Conservation (phyloP, 768 basidiomycete genomes). For the Strobilomyces echinocephalus region DNA sequence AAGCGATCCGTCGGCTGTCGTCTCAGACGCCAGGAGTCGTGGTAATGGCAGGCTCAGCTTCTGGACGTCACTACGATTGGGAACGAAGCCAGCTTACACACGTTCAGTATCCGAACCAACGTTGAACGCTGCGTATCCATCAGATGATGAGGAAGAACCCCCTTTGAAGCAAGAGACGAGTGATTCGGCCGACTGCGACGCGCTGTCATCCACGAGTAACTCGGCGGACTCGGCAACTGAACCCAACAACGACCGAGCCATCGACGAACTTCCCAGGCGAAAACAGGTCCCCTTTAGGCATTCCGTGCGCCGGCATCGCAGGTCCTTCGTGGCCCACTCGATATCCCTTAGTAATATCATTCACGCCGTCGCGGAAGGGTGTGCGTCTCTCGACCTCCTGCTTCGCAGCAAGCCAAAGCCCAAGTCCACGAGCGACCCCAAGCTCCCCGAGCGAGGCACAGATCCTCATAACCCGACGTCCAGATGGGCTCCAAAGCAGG, state of each 20-base stretch:
- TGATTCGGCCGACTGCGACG: constrained; percentile 13
- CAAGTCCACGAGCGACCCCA: neutral
- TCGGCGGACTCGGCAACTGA: neutral
- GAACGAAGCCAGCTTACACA: neutral
- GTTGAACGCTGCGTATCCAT: neutral
- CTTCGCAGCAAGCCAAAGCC: constrained; percentile 10
- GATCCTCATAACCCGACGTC: constrained; percentile 1
- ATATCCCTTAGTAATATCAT: constrained; percentile 14
- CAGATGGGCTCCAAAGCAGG: constrained; percentile 32
- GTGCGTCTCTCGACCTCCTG: constrained; percentile 14
- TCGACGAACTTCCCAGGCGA: neutral
- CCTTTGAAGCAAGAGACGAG: constrained; percentile 1
- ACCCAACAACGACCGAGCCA: neutral
- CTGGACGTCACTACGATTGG: neutral
- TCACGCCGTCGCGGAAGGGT: constrained; percentile 12
- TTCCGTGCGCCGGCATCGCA: constrained; percentile 5
- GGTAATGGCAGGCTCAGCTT: neutral
- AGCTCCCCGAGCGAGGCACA: neutral
- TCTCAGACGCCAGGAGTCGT: neutral
- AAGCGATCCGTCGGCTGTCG: neutral
- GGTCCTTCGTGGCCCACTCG: constrained; percentile 13
- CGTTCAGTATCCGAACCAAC: constrained; percentile 14
- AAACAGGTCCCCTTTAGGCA: neutral
- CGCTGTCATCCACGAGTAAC: constrained; percentile 13
- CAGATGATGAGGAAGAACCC: constrained; percentile 2